phyloP scores from a whole-genome alignment of 2,329 filamentous ascomycete species.

The Fusarium torulosum region DNA sequence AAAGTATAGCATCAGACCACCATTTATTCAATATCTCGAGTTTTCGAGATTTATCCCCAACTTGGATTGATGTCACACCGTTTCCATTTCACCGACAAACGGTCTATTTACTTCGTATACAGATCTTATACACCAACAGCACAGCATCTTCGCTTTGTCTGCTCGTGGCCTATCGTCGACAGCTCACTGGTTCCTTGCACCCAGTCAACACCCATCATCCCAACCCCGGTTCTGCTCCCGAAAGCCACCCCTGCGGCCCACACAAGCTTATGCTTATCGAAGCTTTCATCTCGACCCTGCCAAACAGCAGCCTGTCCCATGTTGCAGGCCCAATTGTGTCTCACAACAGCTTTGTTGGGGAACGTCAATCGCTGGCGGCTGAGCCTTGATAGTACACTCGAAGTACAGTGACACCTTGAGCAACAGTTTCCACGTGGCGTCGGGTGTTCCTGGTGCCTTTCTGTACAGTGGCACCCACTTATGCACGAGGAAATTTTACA shows the following conservation, averaged over 20 bases:
- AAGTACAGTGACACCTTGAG: slow-evolving; percentile 36
- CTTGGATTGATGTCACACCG: slow-evolving; percentile 37
- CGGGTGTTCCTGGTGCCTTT: slow-evolving; percentile 34
- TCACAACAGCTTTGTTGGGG: slow-evolving; percentile 34
- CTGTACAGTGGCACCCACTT: slow-evolving; percentile 40
- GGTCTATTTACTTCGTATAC: neutral
- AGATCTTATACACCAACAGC: slow-evolving; percentile 30
- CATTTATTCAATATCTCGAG: neutral
- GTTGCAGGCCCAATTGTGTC: slow-evolving; percentile 36
- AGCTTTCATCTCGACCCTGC: slow-evolving; percentile 36
- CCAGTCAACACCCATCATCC: slow-evolving; percentile 22
- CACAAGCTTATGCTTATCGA: slow-evolving; percentile 40
- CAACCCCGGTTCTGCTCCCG: slow-evolving; percentile 30
- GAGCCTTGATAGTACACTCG: slow-evolving; percentile 25
- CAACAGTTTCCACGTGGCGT: slow-evolving; percentile 45
- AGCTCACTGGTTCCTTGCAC: slow-evolving; percentile 40
- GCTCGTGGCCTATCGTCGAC: slow-evolving; percentile 43
- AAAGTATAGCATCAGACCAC: slow-evolving; percentile 3
- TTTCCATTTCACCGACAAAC: slow-evolving; percentile 13
- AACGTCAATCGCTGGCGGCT: slow-evolving; percentile 17
- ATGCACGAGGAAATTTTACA: slow-evolving; percentile 34
- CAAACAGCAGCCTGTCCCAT: slow-evolving; percentile 25
- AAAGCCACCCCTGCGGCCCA: slow-evolving; percentile 35
- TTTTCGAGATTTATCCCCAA: neutral
- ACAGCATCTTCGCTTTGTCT: slow-evolving; percentile 5